phyloP scores from a whole-genome alignment of 192 early-diverging fungal genomes.

The Paraglomus brasilianum region DNA sequence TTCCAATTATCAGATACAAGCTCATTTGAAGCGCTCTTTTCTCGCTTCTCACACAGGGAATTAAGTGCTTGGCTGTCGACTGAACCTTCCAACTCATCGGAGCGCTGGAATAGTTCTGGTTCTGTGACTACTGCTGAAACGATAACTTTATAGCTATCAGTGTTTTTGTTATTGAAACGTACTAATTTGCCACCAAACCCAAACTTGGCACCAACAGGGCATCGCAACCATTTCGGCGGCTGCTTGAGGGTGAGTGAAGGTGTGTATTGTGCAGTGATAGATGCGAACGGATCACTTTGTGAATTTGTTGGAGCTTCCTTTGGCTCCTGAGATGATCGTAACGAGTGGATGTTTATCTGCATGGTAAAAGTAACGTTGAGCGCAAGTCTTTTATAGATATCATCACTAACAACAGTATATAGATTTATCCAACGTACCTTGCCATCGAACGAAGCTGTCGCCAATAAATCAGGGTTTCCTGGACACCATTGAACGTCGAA shows the following conservation, averaged over 20 bases:
- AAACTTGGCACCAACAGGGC: constrained; percentile 84
- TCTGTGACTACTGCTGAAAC: constrained; percentile 72
- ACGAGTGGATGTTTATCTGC: constrained; percentile 75
- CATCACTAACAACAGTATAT: background rate
- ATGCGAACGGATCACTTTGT: constrained; percentile 78
- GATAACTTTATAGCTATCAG: constrained; percentile 48
- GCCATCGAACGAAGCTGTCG: constrained; percentile 92
- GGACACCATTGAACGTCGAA: constrained; percentile 97
- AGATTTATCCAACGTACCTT: constrained; percentile 41
- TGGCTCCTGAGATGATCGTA: constrained; percentile 55
- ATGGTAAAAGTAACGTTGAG: background rate
- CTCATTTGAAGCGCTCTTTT: constrained; percentile 31
- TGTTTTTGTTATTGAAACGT: constrained; percentile 57
- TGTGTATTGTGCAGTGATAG: constrained; percentile 38
- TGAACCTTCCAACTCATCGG: constrained; percentile 70
- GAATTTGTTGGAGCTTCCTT: constrained; percentile 27
- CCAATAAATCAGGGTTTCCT: constrained; percentile 88
- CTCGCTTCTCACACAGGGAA: constrained; percentile 41
- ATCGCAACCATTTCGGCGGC: constrained; percentile 86
- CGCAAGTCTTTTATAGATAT: background rate
- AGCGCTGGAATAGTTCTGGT: constrained; percentile 64
- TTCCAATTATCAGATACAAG: constrained; percentile 63
- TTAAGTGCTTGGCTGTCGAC: constrained; percentile 52
- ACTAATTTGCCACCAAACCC: constrained; percentile 91
- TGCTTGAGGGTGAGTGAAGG: constrained; percentile 60